These are phyloP conservation scores for Chloranthus sessilifolius DNA, from an alignment of 164 flowering plant species.

Conservation along the genomic window DNA sequence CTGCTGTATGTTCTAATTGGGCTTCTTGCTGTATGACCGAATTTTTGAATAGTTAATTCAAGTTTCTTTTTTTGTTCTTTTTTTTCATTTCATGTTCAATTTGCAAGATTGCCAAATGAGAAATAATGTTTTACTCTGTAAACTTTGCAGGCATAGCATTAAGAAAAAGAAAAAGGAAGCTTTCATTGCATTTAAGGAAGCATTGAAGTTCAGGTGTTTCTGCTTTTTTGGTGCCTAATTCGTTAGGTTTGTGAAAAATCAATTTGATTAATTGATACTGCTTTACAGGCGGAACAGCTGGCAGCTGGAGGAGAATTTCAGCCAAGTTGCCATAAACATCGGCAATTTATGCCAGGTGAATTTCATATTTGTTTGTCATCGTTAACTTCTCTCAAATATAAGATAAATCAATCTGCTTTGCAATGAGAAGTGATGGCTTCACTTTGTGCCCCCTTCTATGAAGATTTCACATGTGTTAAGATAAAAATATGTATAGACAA, in stretches of 20 bases:
- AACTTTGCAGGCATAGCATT: constrained; percentile 65
- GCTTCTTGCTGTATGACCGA: too few species aligned
- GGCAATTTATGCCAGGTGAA: constrained; percentile 66
- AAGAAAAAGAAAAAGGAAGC: constrained; percentile 73
- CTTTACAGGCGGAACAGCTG: constrained; percentile 72
- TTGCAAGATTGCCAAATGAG: too few species aligned
- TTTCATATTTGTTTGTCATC: background rate
- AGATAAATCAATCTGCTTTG: too few species aligned
- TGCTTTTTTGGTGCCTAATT: background rate
- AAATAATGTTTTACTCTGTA: background rate
- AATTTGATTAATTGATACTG: background rate
- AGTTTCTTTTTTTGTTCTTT: too few species aligned
- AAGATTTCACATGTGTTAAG: too few species aligned
- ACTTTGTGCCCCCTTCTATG: too few species aligned
- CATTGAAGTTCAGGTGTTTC: constrained; percentile 71
- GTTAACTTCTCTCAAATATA: too few species aligned
- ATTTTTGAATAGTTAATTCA: too few species aligned
- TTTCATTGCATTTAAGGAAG: constrained; percentile 87
- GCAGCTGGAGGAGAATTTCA: constrained; percentile 91
- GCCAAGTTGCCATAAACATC: constrained; percentile 70
- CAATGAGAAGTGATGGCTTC: too few species aligned
- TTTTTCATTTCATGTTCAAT: too few species aligned
- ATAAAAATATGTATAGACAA: too few species aligned
- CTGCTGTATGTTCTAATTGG: too few species aligned
- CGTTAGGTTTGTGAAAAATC: background rate